A percentile compares a stretch with the other conserved stretches of the same genome.
Conservation (phyloP, 192 early-diverging fungal species). For the Podochytrium sp. region DNA sequence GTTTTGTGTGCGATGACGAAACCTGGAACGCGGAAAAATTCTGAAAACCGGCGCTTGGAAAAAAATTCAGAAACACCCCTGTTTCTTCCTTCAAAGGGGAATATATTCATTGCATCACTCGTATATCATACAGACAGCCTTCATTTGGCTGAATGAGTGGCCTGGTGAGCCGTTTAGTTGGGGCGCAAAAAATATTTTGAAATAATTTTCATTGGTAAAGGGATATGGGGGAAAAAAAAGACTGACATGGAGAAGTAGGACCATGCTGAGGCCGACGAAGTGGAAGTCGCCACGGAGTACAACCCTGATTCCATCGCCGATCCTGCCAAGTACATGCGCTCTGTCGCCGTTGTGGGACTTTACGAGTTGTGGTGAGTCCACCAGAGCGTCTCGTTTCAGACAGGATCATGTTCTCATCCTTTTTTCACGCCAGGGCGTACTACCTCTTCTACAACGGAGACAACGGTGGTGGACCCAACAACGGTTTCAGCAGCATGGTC, state of each 20-base stretch:
- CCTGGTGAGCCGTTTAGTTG: neutral
- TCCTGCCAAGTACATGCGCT: conserved; percentile 11
- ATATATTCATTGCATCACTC: too few species aligned
- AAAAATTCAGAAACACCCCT: too few species aligned
- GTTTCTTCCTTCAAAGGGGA: too few species aligned
- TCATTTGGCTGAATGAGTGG: neutral
- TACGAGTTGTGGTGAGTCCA: conserved; percentile 11
- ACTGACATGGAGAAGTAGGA: neutral
- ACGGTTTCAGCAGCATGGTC: neutral
- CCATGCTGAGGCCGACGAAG: neutral
- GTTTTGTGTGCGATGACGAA: too few species aligned
- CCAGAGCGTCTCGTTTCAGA: too few species aligned
- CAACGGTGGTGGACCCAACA: conserved; percentile 27
- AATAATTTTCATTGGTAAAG: too few species aligned
- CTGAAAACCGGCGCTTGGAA: too few species aligned
- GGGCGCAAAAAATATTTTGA: too few species aligned
- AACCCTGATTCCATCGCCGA: conserved; percentile 4
- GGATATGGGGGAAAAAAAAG: neutral
- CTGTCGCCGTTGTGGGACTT: conserved; percentile 6
- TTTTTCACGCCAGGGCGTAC: conserved; percentile 10
- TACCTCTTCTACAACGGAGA: conserved; percentile 34
- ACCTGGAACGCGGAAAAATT: too few species aligned
- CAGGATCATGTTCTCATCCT: too few species aligned
- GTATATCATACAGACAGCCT: neutral
- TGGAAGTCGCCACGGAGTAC: neutral